Evolutionary conservation across 306 rosid species (phyloP), one percentile per base, ranked within the genome.

Genomic region (Biancaea sappan): DNA sequence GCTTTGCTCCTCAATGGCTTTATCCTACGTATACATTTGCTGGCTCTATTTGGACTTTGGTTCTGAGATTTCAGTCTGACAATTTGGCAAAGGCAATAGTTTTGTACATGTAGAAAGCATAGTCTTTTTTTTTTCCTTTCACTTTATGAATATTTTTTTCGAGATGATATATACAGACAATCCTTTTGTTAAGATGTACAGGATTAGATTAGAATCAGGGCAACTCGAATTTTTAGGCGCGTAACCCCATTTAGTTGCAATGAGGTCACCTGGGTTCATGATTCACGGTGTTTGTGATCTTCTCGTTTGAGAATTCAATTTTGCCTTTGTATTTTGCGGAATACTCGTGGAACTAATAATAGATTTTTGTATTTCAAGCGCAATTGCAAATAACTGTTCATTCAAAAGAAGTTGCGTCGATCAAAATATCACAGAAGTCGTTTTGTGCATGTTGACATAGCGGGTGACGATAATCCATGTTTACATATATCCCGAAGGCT

Each of bases 221-320:
- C 21, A 57, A 66, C 70, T 74, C 11, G 72, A 80, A 78, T 65
- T 69, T 77, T 80, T 56, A 0, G 78, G 71, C 38, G 65, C 66
- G 29, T 47, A 77, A 60, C 61, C 62, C 62, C 79, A 52, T 69
- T 48, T 69, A 26, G 71, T 60, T 66, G 41, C 57, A 64, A 32
- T 67, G 67, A 52, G 78, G 64, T 41, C 79, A 31, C 63, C 48
- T 8, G 15, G 48, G 59, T 67, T 76, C 56, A 57, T 50, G 68
- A 26, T 69, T 75, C 50, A 59, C 65, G 56, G 51, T 68, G 59
- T 18, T 11, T 29, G 41, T 52, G 6, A 9, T 52, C 15, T 50
- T 66, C 77, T 84, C 87, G 6, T 74, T 40, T 8, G 78, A 74
- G 85, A 74, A 81, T 81, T 74, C 85, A 81, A 77, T 84, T 84